Evolutionary conservation across 345 rosid species (phyloP).

Genomic region (Bretschneidera sinensis): DNA sequence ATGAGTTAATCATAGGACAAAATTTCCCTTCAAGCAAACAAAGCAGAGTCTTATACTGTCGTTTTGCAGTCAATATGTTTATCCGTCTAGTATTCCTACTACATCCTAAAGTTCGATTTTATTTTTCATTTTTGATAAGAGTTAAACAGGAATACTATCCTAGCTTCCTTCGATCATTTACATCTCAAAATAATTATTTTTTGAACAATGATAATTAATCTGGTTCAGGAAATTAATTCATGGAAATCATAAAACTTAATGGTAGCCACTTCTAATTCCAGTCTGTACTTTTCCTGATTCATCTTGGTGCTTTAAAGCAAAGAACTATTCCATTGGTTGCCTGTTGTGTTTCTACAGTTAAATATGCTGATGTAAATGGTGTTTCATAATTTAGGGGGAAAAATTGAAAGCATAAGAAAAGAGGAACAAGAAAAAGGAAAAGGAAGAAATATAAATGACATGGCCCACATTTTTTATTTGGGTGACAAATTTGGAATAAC

Average conservation of each 20-base stretch:
- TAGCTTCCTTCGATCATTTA: too few species aligned
- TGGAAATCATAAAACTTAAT: too few species aligned
- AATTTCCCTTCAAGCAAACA: background rate
- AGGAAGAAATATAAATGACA: too few species aligned
- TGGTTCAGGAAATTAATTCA: background rate
- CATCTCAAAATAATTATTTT: background rate
- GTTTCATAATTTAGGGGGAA: background rate
- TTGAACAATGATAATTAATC: background rate
- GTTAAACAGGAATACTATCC: background rate
- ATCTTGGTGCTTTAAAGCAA: constrained; percentile 80
- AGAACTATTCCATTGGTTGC: constrained; percentile 83
- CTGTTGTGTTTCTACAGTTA: constrained; percentile 79
- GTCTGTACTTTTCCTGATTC: constrained; percentile 50
- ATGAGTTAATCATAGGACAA: background rate
- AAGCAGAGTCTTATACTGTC: background rate
- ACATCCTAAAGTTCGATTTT: background rate
- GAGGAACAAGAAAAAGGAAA: too few species aligned
- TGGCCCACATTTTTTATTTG: too few species aligned
- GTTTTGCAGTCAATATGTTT: background rate
- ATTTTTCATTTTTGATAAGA: background rate
- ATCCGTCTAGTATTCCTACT: background rate
- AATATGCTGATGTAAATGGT: constrained; percentile 71
- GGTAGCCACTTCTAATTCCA: background rate
- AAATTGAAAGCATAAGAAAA: background rate
- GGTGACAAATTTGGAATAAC: too few species aligned